Evolutionary conservation across 306 rosid genomes (phyloP).

Genomic region (Malus orientalis): DNA sequence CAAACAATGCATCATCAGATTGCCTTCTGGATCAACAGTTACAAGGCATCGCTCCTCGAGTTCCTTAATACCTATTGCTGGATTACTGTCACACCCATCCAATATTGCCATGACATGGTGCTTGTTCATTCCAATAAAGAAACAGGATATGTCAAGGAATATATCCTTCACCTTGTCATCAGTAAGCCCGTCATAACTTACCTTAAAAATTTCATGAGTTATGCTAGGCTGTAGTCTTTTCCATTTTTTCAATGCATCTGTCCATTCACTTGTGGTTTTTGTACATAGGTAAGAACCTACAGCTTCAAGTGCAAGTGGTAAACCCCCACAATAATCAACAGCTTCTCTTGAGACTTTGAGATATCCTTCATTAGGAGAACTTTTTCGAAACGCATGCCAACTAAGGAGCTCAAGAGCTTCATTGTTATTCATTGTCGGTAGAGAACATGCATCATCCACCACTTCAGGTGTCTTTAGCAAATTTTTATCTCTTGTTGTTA

Average conservation of each 20-base stretch:
- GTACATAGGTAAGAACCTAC: conserved; percentile 19
- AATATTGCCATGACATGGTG: conserved; percentile 14
- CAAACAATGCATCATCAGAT: conserved; percentile 3
- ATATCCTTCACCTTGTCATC: conserved; percentile 1
- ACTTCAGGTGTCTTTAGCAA: background rate
- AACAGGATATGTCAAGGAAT: conserved; percentile 37
- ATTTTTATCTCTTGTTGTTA: conserved; percentile 12
- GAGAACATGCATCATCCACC: background rate
- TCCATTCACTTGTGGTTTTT: conserved; percentile 17
- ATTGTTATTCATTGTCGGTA: background rate
- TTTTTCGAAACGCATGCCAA: conserved; percentile 22
- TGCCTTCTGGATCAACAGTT: conserved; percentile 2
- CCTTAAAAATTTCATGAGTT: conserved; percentile 14
- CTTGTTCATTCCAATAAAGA: conserved; percentile 26
- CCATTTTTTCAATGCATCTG: conserved; percentile 11
- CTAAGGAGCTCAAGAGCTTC: conserved; percentile 20
- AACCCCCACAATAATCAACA: conserved; percentile 18
- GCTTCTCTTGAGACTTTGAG: background rate
- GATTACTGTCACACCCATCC: conserved; percentile 21
- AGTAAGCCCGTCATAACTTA: conserved; percentile 17
- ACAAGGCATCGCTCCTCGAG: conserved; percentile 25
- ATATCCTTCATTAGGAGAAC: background rate
- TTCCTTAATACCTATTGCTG: conserved; percentile 20
- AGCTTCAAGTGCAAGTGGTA: conserved; percentile 34
- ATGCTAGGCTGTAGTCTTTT: background rate